A percentile compares a stretch with the other conserved stretches of the same genome.
These are phyloP conservation scores for Staphylotrichum longicolle DNA, from an alignment of 495 filamentous ascomycete genomes.

Conservation along the genomic window DNA sequence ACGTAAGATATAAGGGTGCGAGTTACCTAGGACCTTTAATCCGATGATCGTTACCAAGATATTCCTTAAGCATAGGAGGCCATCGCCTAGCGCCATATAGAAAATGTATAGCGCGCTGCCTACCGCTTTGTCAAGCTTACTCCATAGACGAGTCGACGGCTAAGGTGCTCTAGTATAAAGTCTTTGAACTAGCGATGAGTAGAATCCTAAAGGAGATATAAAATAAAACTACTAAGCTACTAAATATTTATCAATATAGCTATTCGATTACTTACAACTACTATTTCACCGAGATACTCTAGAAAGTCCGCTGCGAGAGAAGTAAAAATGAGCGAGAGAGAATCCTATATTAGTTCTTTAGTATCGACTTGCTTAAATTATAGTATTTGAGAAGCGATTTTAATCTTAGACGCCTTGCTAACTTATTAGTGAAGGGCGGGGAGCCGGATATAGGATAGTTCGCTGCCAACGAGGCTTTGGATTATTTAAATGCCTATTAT, in stretches of 20 bases:
- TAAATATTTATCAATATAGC: slow-evolving; percentile 34
- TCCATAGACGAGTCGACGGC: slow-evolving; percentile 35
- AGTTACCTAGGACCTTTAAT: slow-evolving; percentile 50
- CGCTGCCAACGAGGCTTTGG: slow-evolving; percentile 47
- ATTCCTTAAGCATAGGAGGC: slow-evolving; percentile 46
- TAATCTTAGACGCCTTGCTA: slow-evolving; percentile 30
- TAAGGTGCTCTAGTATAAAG: slow-evolving; percentile 29
- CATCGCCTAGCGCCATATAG: slow-evolving; percentile 26
- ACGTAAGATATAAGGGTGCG: slow-evolving; percentile 37
- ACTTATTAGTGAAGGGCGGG: slow-evolving; percentile 23
- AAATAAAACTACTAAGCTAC: slow-evolving; percentile 36
- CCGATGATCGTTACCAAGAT: slow-evolving; percentile 48
- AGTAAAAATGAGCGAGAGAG: slow-evolving; percentile 21
- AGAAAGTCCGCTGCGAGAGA: slow-evolving; percentile 39
- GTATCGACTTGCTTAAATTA: slow-evolving; percentile 10
- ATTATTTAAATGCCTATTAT: slow-evolving; percentile 54
- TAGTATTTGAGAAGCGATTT: slow-evolving; percentile 6
- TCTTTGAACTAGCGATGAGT: slow-evolving; percentile 36
- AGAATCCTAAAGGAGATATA: slow-evolving; percentile 23
- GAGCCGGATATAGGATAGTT: slow-evolving; percentile 42
- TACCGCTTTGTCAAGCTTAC: slow-evolving; percentile 28
- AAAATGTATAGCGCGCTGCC: slow-evolving; percentile 31
- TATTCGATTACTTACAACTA: slow-evolving; percentile 60
- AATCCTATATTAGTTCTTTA: slow-evolving; percentile 26
- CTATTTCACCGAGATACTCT: slow-evolving; percentile 50